These are phyloP conservation scores for Lepidium aucheri DNA, from an alignment of 345 rosid species.

Conservation along the genomic window DNA sequence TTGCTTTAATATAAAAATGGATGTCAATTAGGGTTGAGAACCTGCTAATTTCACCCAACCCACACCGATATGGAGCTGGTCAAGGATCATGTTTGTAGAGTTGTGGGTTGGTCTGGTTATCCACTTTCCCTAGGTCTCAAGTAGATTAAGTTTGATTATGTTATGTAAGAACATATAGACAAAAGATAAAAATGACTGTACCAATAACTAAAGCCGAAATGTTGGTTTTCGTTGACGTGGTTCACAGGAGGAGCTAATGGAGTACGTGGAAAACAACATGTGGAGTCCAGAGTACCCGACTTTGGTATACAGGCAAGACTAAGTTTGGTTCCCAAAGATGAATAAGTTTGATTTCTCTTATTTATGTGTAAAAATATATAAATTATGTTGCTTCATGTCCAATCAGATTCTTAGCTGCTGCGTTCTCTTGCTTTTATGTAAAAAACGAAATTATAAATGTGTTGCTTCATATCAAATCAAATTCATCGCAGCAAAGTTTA, in stretches of 20 bases:
- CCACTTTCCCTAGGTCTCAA: too few species aligned
- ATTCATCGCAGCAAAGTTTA: neutral
- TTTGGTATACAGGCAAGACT: constrained; percentile 55
- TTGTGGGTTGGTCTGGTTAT: too few species aligned
- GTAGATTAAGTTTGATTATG: neutral
- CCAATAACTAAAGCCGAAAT: neutral
- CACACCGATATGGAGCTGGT: too few species aligned
- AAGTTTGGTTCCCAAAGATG: neutral
- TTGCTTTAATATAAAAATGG: neutral
- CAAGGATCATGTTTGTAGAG: too few species aligned
- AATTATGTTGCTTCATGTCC: neutral
- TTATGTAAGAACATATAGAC: neutral
- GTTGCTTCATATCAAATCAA: neutral
- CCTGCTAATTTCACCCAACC: too few species aligned
- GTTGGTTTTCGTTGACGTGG: neutral
- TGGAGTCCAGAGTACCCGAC: constrained; percentile 89
- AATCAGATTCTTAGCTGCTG: neutral
- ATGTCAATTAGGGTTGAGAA: too few species aligned
- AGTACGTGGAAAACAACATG: constrained; percentile 73
- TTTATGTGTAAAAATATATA: neutral
- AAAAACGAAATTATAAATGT: too few species aligned
- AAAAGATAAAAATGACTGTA: neutral
- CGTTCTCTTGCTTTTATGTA: neutral
- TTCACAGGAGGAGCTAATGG: constrained; percentile 56
- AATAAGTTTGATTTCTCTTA: neutral